Evolutionary conservation across 345 rosid species (phyloP).

Genomic region (Tarenaya hassleriana): DNA sequence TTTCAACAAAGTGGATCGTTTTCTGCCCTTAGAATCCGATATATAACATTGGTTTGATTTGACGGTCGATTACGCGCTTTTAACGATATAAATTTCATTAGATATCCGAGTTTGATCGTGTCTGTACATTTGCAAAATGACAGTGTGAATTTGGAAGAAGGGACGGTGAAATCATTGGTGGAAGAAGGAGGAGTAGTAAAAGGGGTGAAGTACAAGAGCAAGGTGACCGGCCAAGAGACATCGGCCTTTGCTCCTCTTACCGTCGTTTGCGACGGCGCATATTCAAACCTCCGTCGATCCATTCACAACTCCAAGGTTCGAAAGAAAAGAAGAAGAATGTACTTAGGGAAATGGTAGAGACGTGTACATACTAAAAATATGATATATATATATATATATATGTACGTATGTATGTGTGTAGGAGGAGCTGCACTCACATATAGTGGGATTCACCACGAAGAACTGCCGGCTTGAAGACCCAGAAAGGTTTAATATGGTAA

Average conservation of each 20-base stretch:
- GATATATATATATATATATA: too few species aligned
- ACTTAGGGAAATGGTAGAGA: too few species aligned
- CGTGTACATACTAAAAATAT: too few species aligned
- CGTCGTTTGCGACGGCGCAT: slow-evolving; percentile 41
- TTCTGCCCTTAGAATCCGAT: too few species aligned
- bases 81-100: too few species aligned
- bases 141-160: slow-evolving; percentile 61
- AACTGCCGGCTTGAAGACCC: slow-evolving; percentile 36
- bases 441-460: slow-evolving; percentile 39
- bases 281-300: slow-evolving; percentile 43
- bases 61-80: too few species aligned
- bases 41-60: too few species aligned
- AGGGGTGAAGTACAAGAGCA: slow-evolving; percentile 46
- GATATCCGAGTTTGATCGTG: too few species aligned
- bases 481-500: slow-evolving; percentile 34
- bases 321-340: too few species aligned
- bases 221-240: slow-evolving; percentile 23
- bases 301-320: slow-evolving; percentile 45
- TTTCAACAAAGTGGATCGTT: too few species aligned
- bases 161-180: slow-evolving; percentile 44
- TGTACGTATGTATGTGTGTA: slow-evolving; percentile 16
- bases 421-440: slow-evolving; percentile 39
- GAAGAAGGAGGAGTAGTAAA: slow-evolving; percentile 40
- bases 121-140: too few species aligned
- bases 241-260: slow-evolving; percentile 48